Evolutionary conservation across 2,329 filamentous ascomycete species (phyloP), one percentile per base, ranked within the genome.

Genomic region (Huntiella bhutanensis): DNA sequence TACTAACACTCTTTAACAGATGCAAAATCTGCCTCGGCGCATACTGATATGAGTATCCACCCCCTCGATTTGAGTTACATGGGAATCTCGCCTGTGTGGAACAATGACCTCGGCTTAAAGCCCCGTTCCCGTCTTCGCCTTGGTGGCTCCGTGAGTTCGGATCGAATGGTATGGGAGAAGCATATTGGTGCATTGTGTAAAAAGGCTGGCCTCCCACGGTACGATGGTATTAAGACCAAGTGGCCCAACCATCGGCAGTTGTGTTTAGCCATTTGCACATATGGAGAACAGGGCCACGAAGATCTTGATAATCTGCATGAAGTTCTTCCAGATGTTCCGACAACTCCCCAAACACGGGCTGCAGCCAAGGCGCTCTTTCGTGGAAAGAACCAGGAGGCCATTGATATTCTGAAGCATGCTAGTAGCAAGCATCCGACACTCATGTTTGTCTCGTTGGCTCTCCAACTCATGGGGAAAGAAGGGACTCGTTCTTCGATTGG

Each of bases 331-430:
- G 68, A 68, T 49, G 66, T 66, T 52, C 66, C 65, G n/a, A 73
- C 69, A 1, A 66, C 67, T 1, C 65, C 65, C 52, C 67, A 82
- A 55, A 86, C 84, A 43, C 82, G 81, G 67, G 77, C 79, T 8
- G 80, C 85, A 16, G 82, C 82, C 0, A 73, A 80, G 51, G 81
- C 82, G 1, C 66, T 88, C 1, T 84, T 88, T 58, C 73, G 78
- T 47, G 82, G 80, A 10, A 69, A 82, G 54, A 76, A 71, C 32
- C 69, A 76, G 36, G 67, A 77, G 46, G 82, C 82, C 2, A 70
- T 87, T 5, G 69, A 77, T 46, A 72, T 84, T 8, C 68, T 88
- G 19, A 80, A 80, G 53, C 69, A 67, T 38, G 76, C 78, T 4
- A 81, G 81, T 52, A 67, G 71, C 3, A 65, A 67, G 6, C 67